These are phyloP conservation scores for Alternaria conjuncta DNA, from an alignment of 2,329 filamentous ascomycete species.

Conservation along the genomic window DNA sequence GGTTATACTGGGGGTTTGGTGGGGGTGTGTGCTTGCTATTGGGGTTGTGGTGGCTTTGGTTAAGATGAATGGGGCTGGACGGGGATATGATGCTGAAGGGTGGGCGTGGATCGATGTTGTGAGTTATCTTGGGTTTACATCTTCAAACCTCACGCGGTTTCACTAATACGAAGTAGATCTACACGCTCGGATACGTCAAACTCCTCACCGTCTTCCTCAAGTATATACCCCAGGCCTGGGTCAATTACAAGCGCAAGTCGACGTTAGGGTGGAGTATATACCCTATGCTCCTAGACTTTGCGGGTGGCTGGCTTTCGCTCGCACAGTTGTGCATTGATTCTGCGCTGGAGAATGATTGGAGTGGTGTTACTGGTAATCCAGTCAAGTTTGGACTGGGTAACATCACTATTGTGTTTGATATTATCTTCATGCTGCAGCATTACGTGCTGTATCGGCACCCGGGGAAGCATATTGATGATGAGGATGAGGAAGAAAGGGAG, in stretches of 20 bases:
- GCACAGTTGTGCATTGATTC: constrained; percentile 85
- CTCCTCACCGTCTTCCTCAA: constrained; percentile 87
- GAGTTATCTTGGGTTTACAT: constrained; percentile 21
- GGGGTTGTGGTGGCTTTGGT: constrained; percentile 58
- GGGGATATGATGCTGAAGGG: constrained; percentile 54
- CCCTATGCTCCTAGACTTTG: constrained; percentile 83
- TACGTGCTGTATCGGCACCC: constrained; percentile 73
- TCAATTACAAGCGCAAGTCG: constrained; percentile 84
- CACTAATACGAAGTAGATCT: constrained; percentile 50
- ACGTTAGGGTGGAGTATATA: constrained; percentile 87
- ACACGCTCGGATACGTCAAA: constrained; percentile 85
- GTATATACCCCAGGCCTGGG: constrained; percentile 74
- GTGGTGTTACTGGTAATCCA: constrained; percentile 87
- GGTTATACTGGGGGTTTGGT: constrained; percentile 72
- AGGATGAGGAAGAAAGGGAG: constrained; percentile 37
- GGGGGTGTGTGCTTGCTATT: constrained; percentile 68
- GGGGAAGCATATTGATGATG: constrained; percentile 34
- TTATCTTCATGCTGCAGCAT: constrained; percentile 87
- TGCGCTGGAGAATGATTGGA: constrained; percentile 84
- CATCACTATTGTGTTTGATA: constrained; percentile 83
- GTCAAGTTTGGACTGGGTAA: constrained; percentile 89
- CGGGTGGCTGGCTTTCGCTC: constrained; percentile 81
- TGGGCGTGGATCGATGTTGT: constrained; percentile 73
- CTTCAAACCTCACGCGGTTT: too few relatives aligned
- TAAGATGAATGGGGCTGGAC: constrained; percentile 47